Conservation (phyloP, 495 filamentous ascomycete species). For the Chaetomium tenue region DNA sequence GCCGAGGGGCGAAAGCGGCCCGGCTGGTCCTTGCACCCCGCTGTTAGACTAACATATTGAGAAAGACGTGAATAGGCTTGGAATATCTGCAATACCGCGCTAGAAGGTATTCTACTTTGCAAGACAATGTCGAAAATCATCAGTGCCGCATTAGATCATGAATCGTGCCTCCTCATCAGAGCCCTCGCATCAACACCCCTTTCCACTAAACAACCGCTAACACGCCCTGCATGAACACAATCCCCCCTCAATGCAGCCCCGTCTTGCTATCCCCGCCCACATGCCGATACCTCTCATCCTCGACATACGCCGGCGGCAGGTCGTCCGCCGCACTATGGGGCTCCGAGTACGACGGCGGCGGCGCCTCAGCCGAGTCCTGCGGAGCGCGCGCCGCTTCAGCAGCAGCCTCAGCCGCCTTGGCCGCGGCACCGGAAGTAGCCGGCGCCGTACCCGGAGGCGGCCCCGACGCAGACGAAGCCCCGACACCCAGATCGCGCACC, state of each 20-base stretch:
- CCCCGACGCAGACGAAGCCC: not conserved
- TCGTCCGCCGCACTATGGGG: constrained; percentile 15
- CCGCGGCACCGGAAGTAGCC: constrained; percentile 11
- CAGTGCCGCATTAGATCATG: too few relatives aligned
- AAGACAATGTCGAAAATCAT: too few relatives aligned
- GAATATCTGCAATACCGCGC: too few relatives aligned
- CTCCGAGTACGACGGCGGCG: constrained; percentile 22
- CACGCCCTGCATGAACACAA: not conserved
- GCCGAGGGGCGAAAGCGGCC: too few relatives aligned
- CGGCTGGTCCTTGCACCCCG: too few relatives aligned
- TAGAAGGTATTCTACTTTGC: too few relatives aligned
- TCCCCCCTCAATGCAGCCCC: not conserved
- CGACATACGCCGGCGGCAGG: constrained; percentile 32
- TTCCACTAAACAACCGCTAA: not conserved
- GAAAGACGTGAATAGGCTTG: too few relatives aligned
- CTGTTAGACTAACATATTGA: too few relatives aligned
- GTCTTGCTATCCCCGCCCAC: constrained; percentile 24
- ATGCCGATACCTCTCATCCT: constrained; percentile 18
- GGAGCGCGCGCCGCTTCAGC: not conserved
- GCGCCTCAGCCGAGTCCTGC: constrained; percentile 20
- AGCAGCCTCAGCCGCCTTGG: constrained; percentile 32
- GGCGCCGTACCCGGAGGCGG: too few relatives aligned
- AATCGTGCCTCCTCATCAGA: too few relatives aligned
- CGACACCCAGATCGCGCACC: constrained; percentile 15
- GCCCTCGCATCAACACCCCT: not conserved